Base-by-base conservation (phyloP, 1,284 basidiomycete species). In the Coniferiporia weirii region DNA sequence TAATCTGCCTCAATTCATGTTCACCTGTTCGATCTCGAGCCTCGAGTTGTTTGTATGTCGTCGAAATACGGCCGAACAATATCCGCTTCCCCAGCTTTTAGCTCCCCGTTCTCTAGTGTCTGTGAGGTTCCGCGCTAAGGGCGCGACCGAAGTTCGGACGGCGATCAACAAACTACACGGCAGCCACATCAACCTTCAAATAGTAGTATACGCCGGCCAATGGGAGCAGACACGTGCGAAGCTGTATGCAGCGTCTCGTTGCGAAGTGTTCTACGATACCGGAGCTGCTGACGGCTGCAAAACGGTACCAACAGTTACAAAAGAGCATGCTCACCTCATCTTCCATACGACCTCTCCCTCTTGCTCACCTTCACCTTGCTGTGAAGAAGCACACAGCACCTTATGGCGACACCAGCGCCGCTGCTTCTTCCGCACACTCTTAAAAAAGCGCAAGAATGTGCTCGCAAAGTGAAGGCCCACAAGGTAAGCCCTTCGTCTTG, bases 181-280 rank as follows among this genome's bases (percentile, higher is more conserved):
- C 27, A 27, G 27, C 27, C 3, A 27, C 27, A 27, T 27, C 27
- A 27, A 27, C 27, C 27, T 27, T 27, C 27, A 27, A 27, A 27
- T 27, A 5, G n/a, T n/a, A n/a, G n/a, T n/a, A n/a, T n/a, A n/a
- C n/a, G n/a, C n/a, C 27, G 27, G 51, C 51, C 51, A 52, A 52
- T 52, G 51, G 35, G 35, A 22, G 35, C 9, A 52, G 34, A 52
- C 51, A 52, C 51, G 51, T 52, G 51, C 51, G 51, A n/a, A 3
- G 36, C n/a, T 19, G 38, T 12, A 27, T 27, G 27, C 27, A 27
- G 27, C 27, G 12, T 43, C 40, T 43, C 12, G 3, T 43, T 43
- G 40, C 40, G n/a, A 43, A 43, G n/a, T 43, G n/a, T 43, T n/a
- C 40, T n/a, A n/a, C 40, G 40, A n/a, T 43, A n/a, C 40, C 40